Evolutionary conservation across 2,329 filamentous ascomycete species (phyloP), one percentile per base, ranked within the genome.

Genomic region (Sporothrix phasma): DNA sequence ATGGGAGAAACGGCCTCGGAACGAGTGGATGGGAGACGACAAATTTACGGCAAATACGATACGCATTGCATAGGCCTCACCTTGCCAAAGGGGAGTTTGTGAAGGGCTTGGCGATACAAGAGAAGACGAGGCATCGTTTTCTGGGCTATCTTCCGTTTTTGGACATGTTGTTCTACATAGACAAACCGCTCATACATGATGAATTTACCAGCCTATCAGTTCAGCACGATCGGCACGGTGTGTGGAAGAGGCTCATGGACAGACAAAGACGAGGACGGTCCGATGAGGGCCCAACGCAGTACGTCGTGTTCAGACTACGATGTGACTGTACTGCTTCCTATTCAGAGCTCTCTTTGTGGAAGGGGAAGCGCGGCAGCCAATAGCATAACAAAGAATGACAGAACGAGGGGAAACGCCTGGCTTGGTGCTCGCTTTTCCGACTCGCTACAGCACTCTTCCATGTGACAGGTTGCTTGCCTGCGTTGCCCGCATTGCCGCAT

Each of bases 351-450:
- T 26, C 26, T n/a, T 31, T 11, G 49, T 47, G 46, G 41, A 53
- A 43, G 17, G 7, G 13, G 31, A 53, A 29, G 34, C 1, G 10
- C 8, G 8, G 37, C n/a, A 54, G 17, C 61, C 61, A 62, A 54
- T 62, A 10, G 47, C 29, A 62, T 39, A 43, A 54, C 37, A 54
- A 45, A 54, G 17, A 62, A 45, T 54, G 37, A 62, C 61, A 34
- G 17, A 62, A 54, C 37, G 45, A 43, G 26, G n/a, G n/a, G 24
- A 26, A 7, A 54, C 31, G 8, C 10, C 51, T 11, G 51, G 31
- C 22, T 22, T 37, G n/a, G 31, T 15, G 51, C 15, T 15, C 10
- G 8, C 31, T 24, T 17, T 56, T 56, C 51, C 51, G 15, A 56
- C 39, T 56, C 24, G 51, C 31, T 56, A 22, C 51, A 1, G 13